Percentiles rank a stretch among this genome's conserved stretches.
phyloP scores from a whole-genome alignment of 1,284 basidiomycete genomes.

The Golubevia pallescens region DNA sequence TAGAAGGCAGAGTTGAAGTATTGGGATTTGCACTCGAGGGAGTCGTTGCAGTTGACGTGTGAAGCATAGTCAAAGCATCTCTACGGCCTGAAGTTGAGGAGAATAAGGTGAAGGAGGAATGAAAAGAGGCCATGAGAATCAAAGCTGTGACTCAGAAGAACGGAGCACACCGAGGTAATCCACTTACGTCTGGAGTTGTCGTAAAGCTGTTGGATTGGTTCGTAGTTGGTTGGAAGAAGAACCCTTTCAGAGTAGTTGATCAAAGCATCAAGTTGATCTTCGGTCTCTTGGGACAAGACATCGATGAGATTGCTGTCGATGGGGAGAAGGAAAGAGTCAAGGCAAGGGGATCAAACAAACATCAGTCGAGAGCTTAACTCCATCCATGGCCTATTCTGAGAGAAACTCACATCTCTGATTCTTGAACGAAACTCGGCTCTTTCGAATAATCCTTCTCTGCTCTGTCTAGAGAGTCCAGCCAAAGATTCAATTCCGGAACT shows the following conservation, averaged over 20 bases:
- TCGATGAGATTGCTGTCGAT: not conserved
- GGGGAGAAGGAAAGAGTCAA: not conserved
- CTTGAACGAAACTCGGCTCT: too few species aligned
- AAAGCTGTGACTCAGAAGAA: too few species aligned
- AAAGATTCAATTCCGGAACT: too few species aligned
- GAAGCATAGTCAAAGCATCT: not conserved
- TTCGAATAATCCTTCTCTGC: too few species aligned
- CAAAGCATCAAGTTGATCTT: not conserved
- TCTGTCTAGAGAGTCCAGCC: too few species aligned
- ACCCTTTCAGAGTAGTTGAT: not conserved
- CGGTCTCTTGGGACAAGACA: not conserved
- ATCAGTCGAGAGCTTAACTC: not conserved
- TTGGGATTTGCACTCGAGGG: too few species aligned
- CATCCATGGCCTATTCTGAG: not conserved
- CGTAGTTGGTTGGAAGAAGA: not conserved
- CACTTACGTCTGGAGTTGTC: not conserved
- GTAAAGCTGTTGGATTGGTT: not conserved
- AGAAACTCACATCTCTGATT: too few species aligned
- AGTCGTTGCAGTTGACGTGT: too few species aligned
- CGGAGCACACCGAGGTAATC: too few species aligned
- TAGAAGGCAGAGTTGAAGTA: not conserved
- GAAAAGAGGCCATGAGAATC: too few species aligned
- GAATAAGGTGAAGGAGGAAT: not conserved
- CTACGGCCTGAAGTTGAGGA: not conserved
- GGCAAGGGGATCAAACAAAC: too few species aligned